Base-by-base conservation (phyloP, 768 basidiomycete genomes). In the Termitomyces sp. region DNA sequence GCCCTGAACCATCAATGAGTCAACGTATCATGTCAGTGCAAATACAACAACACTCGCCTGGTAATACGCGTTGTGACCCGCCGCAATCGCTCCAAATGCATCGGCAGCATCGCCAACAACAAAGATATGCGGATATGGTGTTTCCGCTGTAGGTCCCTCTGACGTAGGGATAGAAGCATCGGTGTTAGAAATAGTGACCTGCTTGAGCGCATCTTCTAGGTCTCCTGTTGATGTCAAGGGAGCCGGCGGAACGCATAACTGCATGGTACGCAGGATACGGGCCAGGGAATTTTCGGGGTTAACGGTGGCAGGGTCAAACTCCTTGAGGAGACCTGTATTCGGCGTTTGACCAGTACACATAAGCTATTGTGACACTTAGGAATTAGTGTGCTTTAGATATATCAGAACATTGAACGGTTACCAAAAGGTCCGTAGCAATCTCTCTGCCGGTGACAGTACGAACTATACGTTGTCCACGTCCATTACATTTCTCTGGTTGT, bases 81-180 rank as follows among this genome's bases (percentile, higher is more conserved):
- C 84, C 23, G 80, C 76, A 23, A 81, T 77, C 0, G 84, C 85
- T 6, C 83, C 83, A 56, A 84, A 85, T 5, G 82, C 82, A 64
- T 86, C 83, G 0, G 84, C 84, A 0, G 78, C 75, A 53, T 87
- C 85, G 8, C 85, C 85, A 6, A 85, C 67, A 9, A 78, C 84
- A 62, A 86, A 87, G 12, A 87, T 75, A 57, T 84, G 72, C 0
- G 78, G 74, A 62, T 82, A 81, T 0, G 76, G 70, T 21, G 72
- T 73, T 19, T 59, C 48, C 17, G 60, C 60, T 19, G 47, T 8
- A 4, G 50, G 19, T 17, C 55, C 58, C 15, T 55, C 47, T 1
- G 8, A 47, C 14, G 46, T 49, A n/a, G 52, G 38, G 9, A 56
- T 53, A 23, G 3, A 5, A 44, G 48, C 44, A 23, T 41, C 43